phyloP scores from a whole-genome alignment of 1,284 basidiomycete species.

The Mycosarcoma mackinlayi region DNA sequence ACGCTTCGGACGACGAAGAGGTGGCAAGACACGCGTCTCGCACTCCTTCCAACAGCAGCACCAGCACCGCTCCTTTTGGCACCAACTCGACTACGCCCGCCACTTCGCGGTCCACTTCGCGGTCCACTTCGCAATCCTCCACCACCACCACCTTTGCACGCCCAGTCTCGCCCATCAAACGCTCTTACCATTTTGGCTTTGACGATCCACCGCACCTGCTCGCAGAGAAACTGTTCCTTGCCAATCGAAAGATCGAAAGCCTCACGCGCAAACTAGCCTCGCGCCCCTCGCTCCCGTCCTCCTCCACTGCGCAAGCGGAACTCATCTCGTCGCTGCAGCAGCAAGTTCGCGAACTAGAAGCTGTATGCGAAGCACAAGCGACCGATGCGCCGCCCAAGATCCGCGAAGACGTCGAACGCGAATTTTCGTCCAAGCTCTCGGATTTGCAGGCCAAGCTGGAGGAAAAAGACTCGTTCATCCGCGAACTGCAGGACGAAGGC shows the following conservation, averaged over 20 bases:
- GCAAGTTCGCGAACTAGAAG: conserved; percentile 58
- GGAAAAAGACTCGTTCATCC: conserved; percentile 53
- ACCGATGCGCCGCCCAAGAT: conserved; percentile 53
- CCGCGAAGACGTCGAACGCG: conserved; percentile 62
- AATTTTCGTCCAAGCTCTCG: conserved; percentile 26
- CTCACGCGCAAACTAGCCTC: conserved; percentile 46
- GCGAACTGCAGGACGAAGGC: conserved; percentile 45
- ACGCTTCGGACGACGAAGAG: conserved; percentile 13
- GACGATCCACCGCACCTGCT: conserved; percentile 54
- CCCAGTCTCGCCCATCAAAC: conserved; percentile 55
- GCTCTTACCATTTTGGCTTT: conserved; percentile 33
- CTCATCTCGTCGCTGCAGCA: conserved; percentile 47
- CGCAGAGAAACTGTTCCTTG: conserved; percentile 61
- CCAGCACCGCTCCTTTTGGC: not conserved
- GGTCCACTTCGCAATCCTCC: conserved; percentile 17
- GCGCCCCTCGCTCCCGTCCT: conserved; percentile 42
- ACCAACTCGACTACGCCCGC: conserved; percentile 5
- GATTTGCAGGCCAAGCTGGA: conserved; percentile 25
- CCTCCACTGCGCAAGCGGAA: conserved; percentile 24
- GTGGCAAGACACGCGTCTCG: not conserved
- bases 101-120: conserved; percentile 17
- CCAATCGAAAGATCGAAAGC: conserved; percentile 40
- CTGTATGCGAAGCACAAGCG: conserved; percentile 58
- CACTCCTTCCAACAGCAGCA: conserved; percentile 5
- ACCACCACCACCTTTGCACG: conserved; percentile 22